Conservation (phyloP, 306 rosid species). For the Rosa lucieae region DNA sequence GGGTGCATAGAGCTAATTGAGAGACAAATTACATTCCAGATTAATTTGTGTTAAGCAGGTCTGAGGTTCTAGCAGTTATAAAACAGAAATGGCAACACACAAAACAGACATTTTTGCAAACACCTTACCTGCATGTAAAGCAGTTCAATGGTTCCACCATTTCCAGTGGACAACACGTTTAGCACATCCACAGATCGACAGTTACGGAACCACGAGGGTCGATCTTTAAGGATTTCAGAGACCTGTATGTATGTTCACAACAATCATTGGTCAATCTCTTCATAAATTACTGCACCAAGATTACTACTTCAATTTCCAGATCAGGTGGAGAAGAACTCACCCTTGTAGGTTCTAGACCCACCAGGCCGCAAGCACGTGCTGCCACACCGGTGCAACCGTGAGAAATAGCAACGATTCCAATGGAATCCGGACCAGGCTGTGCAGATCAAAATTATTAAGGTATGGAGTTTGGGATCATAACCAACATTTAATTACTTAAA, state of each 20-base stretch:
- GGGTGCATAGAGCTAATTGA: conserved; percentile 84
- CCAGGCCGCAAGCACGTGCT: conserved; percentile 99
- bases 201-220: conserved; percentile 85
- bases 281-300: not conserved
- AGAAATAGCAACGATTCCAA: conserved; percentile 99
- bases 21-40: conserved; percentile 15
- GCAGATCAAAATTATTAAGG: conserved; percentile 16
- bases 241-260: conserved; percentile 46
- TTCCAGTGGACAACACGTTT: conserved; percentile 78
- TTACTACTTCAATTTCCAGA: not conserved
- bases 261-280: conserved; percentile 12
- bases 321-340: conserved; percentile 46
- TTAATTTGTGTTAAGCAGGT: conserved; percentile 14
- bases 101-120: conserved; percentile 1
- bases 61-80: not conserved
- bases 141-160: conserved; percentile 92
- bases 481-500: not conserved
- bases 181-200: conserved; percentile 89
- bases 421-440: conserved; percentile 99
- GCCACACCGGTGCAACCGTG: conserved; percentile 99
- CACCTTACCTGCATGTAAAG: conserved; percentile 88
- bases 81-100: not conserved
- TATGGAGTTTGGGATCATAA: not conserved
- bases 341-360: conserved; percentile 94
- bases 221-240: conserved; percentile 94